Percentiles rank a stretch among this genome's conserved stretches.
phyloP scores from a whole-genome alignment of 331 rosid genomes.

The Pyracantha coccinea region DNA sequence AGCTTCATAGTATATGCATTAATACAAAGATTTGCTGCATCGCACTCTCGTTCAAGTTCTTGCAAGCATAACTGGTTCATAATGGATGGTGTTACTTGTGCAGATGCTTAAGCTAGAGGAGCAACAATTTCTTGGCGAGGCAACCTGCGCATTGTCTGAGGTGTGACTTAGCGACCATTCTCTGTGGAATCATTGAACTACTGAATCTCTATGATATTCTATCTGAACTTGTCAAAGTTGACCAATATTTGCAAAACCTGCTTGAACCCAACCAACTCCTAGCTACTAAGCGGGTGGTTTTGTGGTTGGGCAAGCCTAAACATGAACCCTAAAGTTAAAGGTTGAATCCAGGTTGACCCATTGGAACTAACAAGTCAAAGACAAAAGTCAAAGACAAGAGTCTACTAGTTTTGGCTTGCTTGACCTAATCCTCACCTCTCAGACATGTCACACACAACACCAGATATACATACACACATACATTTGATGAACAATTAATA shows the following conservation, averaged over 20 bases:
- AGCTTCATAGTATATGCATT: background rate
- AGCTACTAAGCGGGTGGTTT: background rate
- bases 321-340: background rate
- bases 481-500: background rate
- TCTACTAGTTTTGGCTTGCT: background rate
- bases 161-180: slow-evolving; percentile 30
- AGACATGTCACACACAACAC: background rate
- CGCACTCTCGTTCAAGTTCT: background rate
- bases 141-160: slow-evolving; percentile 78
- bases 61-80: slow-evolving; percentile 7
- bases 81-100: slow-evolving; percentile 27
- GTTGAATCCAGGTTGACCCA: background rate
- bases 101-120: slow-evolving; percentile 95
- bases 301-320: background rate
- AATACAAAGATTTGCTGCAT: background rate
- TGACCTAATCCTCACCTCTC: background rate
- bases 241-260: background rate
- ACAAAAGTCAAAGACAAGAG: background rate
- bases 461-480: background rate
- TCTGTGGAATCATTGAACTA: background rate
- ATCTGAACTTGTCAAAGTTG: background rate
- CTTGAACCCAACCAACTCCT: background rate
- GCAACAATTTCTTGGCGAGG: slow-evolving; percentile 94
- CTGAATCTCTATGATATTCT: background rate
- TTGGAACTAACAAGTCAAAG: background rate